phyloP scores from a whole-genome alignment of 2,329 filamentous ascomycete genomes.

The Hansfordia pulvinata region DNA sequence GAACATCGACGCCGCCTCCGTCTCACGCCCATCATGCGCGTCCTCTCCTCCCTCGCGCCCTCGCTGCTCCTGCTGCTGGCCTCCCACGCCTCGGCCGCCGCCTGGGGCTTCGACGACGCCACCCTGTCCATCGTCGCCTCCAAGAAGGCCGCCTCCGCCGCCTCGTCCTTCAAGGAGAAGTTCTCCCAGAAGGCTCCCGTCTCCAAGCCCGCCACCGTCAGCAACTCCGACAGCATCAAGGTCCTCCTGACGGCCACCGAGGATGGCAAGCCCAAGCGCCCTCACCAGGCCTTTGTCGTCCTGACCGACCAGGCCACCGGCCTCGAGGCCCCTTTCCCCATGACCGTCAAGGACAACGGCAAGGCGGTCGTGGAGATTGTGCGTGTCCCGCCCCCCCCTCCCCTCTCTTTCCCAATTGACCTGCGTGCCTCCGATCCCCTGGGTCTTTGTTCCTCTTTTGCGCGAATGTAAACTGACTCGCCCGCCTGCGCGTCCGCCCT shows the following conservation, averaged over 20 bases:
- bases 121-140: slow-evolving; percentile 53
- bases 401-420: slow-evolving; percentile 1
- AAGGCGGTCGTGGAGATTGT: slow-evolving; percentile 80
- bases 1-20: too few species aligned
- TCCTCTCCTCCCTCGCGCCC: slow-evolving; percentile 24
- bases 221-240: slow-evolving; percentile 62
- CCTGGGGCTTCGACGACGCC: slow-evolving; percentile 65
- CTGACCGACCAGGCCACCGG: slow-evolving; percentile 62
- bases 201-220: slow-evolving; percentile 49
- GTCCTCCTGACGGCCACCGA: slow-evolving; percentile 71
- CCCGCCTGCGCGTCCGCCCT: slow-evolving; percentile 2
- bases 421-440: too few species aligned
- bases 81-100: slow-evolving; percentile 35
- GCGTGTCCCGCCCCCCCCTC: slow-evolving; percentile 21
- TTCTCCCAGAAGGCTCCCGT: slow-evolving; percentile 47
- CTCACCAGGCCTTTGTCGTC: slow-evolving; percentile 88
- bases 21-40: slow-evolving; percentile 28
- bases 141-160: slow-evolving; percentile 39
- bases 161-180: slow-evolving; percentile 43
- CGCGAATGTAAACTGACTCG: slow-evolving; percentile 11
- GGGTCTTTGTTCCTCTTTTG: too few species aligned
- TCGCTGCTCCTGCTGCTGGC: slow-evolving; percentile 32
- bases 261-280: slow-evolving; percentile 62
- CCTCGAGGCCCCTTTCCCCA: slow-evolving; percentile 75
- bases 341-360: slow-evolving; percentile 75